Percentiles rank a stretch among this genome's conserved stretches.
Evolutionary conservation across 257 asterid genomes (phyloP).

Genomic region (Primulina eburnea): DNA sequence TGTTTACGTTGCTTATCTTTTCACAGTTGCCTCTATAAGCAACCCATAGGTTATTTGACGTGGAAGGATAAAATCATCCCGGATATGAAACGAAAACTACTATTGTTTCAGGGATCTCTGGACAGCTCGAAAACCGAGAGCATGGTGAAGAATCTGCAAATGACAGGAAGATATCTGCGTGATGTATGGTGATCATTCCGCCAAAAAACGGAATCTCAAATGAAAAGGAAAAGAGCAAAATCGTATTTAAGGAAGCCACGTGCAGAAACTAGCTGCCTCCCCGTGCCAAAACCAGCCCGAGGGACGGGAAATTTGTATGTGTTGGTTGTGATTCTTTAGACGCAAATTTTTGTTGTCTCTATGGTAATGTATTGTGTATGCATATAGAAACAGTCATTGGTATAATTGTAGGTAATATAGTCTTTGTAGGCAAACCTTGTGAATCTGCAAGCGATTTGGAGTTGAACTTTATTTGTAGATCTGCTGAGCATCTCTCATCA

Average conservation of each 20-base stretch:
- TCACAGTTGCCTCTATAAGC: background rate
- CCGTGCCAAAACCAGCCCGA: background rate
- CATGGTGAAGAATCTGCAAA: constrained; percentile 60
- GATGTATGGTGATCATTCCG: constrained; percentile 50
- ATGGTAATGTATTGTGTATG: background rate
- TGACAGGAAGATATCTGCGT: constrained; percentile 53
- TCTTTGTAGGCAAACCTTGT: background rate
- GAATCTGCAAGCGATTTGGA: background rate
- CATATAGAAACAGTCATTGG: background rate
- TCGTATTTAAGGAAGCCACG: background rate
- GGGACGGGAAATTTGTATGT: background rate
- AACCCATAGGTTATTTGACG: background rate
- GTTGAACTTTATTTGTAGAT: background rate
- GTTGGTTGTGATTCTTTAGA: too few species aligned
- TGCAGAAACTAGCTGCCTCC: background rate
- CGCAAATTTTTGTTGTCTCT: background rate
- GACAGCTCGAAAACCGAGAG: constrained; percentile 60
- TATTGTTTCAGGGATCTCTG: constrained; percentile 47
- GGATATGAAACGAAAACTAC: background rate
- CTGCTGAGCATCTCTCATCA: background rate
- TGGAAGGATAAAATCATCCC: background rate
- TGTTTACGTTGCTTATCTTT: background rate
- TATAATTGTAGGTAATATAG: background rate
- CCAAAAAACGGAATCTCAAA: background rate
- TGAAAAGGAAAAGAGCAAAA: too few species aligned